Evolutionary conservation across 371 early-diverging fungal species (phyloP).

Genomic region (Dentiscutata heterogama): DNA sequence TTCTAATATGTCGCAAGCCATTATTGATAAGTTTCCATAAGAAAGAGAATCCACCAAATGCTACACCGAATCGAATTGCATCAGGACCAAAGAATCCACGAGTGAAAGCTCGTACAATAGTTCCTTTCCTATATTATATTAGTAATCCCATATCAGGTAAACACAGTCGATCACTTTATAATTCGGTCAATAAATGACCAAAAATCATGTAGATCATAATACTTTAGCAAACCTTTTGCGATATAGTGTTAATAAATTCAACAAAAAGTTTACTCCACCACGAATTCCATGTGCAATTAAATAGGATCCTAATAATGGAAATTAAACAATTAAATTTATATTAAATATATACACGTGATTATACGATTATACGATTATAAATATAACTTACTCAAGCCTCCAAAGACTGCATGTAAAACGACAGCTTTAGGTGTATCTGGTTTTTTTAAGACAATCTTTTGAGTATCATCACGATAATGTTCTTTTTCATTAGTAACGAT

Average conservation of each 20-base stretch:
- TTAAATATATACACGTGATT: conserved; percentile 1
- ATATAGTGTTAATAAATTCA: conserved; percentile 59
- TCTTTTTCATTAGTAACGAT: no score
- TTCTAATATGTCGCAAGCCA: conserved; percentile 64
- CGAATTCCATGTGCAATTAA: conserved; percentile 61
- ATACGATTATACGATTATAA: not conserved
- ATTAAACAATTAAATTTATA: not conserved
- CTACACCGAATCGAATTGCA: conserved; percentile 72
- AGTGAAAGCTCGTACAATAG: conserved; percentile 54
- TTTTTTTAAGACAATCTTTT: not conserved
- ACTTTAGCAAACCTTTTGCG: conserved; percentile 56
- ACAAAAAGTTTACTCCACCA: conserved; percentile 61
- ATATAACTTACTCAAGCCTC: conserved; percentile 57
- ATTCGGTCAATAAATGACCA: not conserved
- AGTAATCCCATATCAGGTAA: not conserved
- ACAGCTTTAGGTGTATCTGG: conserved; percentile 55
- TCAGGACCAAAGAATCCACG: conserved; percentile 64
- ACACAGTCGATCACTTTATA: conserved; percentile 19
- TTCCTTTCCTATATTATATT: conserved; percentile 53
- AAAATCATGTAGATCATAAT: not conserved
- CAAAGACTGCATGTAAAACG: conserved; percentile 59
- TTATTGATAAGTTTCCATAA: conserved; percentile 82
- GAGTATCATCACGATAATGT: no score
- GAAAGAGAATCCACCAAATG: conserved; percentile 80
- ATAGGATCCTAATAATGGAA: conserved; percentile 58